Percentiles rank a stretch among this genome's conserved stretches.
These are phyloP conservation scores for Aspergillus sp. DNA, from an alignment of 2,329 filamentous ascomycete genomes.

Conservation along the genomic window DNA sequence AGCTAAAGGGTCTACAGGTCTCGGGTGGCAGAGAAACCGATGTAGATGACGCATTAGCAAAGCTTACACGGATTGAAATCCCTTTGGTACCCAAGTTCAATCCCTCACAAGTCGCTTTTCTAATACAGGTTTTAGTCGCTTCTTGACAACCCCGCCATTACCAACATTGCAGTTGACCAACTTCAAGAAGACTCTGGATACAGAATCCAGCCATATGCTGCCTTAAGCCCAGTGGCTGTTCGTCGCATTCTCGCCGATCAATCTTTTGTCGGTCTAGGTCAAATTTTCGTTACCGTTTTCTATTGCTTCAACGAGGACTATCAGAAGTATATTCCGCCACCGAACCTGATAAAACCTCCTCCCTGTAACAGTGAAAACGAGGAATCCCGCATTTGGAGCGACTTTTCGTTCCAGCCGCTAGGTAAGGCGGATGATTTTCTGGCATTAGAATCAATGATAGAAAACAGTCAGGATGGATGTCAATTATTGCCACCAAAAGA, in stretches of 20 bases:
- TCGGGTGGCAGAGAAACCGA: constrained; percentile 21
- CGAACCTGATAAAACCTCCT: constrained; percentile 21
- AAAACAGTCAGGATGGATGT: constrained; percentile 12
- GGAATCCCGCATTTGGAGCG: constrained; percentile 31
- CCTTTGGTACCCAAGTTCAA: constrained; percentile 25
- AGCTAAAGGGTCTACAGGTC: constrained; percentile 26
- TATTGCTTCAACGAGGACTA: constrained; percentile 18
- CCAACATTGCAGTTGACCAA: constrained; percentile 20
- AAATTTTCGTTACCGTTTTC: constrained; percentile 26
- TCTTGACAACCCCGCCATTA: constrained; percentile 15
- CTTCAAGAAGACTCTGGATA: constrained; percentile 10
- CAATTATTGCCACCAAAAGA: constrained; percentile 1
- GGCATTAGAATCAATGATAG: constrained; percentile 13
- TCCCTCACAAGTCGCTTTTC: background rate
- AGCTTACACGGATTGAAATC: constrained; percentile 28
- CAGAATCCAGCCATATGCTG: constrained; percentile 21
- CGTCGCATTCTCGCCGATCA: constrained; percentile 27
- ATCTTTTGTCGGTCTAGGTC: constrained; percentile 14
- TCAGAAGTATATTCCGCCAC: constrained; percentile 12
- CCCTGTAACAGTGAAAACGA: constrained; percentile 19
- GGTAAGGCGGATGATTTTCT: constrained; percentile 27
- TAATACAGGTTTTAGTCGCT: constrained; percentile 19
- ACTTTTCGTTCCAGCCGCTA: constrained; percentile 31
- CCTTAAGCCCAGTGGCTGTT: constrained; percentile 18
- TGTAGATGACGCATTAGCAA: constrained; percentile 30